Percentiles rank a stretch among this genome's conserved stretches.
Conservation (phyloP, 2,329 filamentous ascomycete genomes). For the Colletotrichum theobromicola region DNA sequence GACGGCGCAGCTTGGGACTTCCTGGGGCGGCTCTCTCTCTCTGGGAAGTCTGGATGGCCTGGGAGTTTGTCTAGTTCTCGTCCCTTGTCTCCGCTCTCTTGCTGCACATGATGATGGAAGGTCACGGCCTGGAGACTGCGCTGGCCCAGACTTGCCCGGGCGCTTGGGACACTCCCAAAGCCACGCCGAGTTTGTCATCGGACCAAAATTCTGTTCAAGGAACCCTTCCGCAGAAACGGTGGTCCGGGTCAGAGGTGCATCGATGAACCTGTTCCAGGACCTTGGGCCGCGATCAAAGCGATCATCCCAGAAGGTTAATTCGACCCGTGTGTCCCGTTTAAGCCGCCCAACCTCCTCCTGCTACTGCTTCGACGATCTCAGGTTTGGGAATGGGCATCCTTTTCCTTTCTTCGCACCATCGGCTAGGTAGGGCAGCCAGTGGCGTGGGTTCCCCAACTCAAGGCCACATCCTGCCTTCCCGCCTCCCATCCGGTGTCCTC, state of each 20-base stretch:
- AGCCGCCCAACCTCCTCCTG: background rate
- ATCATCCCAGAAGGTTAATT: conserved; percentile 13
- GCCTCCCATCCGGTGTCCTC: conserved; percentile 9
- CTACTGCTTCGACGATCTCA: background rate
- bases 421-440: background rate
- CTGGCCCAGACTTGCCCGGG: conserved; percentile 2
- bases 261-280: background rate
- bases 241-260: conserved; percentile 10
- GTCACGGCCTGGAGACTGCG: conserved; percentile 1
- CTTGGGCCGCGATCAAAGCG: conserved; percentile 6
- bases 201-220: background rate
- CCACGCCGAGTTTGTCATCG: conserved; percentile 6
- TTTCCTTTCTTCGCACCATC: background rate
- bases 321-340: background rate
- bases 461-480: conserved; percentile 2
- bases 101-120: background rate
- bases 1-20: background rate
- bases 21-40: background rate
- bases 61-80: background rate
- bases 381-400: background rate
- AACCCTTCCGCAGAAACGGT: background rate
- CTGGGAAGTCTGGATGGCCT: background rate
- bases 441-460: background rate
- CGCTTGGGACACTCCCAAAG: background rate
- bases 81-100: background rate